Evolutionary conservation across 1,284 basidiomycete species (phyloP), one percentile per base, ranked within the genome.

Genomic region (Grifola frondosa): DNA sequence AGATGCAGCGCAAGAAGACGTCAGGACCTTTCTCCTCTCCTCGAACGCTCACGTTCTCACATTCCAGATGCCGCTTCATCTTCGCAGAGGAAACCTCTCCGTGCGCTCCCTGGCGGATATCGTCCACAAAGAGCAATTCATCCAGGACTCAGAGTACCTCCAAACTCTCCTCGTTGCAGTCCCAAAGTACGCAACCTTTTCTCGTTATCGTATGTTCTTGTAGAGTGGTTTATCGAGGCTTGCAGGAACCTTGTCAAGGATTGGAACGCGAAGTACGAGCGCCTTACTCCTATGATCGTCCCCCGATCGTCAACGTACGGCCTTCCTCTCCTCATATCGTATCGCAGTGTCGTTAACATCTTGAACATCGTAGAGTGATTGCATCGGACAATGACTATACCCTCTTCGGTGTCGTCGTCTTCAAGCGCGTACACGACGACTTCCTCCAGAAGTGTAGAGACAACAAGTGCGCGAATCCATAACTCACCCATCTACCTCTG

Each of bases 371-470:
- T 51, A 88, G 84, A 39, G 52, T 69, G 50, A 77, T 99, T 35
- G 73, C 85, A 2, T 75, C 84, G 24, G 97, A 99, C 61, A 86
- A 92, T 46, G 97, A 99, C 56, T 99, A 84, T 63, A 78, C 80
- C 15, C 75, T 99, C 15, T 94, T 89, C 61, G 80, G 82, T 25
- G 92, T 94, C 3, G 91, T 96, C 20, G 74, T 98, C 21, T 99
- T 99, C 77, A 85, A 84, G 59, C 87, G 91, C 58, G 81, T 92
- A 36, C 85, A 88, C 59, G 96, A 99, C 54, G 90, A 97, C 45
- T 98, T 96, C 63, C 68, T 87, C 4, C 93, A 97, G 69, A 95
- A 93, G 66, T 96, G 92, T 61, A 75, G 97, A 52, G 97, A 99
- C 66, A 86, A 91, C 70, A 98, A 97, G 91, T 95, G 50, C 52